These are phyloP conservation scores for Nigrospora oryzae DNA, from an alignment of 2,329 filamentous ascomycete genomes.

Conservation along the genomic window DNA sequence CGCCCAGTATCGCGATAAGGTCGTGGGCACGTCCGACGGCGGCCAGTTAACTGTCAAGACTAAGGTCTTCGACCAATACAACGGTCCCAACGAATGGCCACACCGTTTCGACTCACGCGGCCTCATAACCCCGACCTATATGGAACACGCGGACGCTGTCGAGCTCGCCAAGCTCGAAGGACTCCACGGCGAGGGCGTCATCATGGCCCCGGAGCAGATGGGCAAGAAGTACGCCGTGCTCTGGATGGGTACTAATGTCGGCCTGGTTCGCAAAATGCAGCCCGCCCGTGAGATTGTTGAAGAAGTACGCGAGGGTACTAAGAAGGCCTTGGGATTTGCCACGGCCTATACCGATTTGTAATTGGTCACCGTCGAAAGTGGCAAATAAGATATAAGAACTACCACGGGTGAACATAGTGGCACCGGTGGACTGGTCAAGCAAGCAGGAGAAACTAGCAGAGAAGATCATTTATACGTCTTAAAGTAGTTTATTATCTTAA, in stretches of 20 bases:
- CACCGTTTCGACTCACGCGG: neutral
- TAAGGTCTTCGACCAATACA: constrained; percentile 12
- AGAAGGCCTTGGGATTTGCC: neutral
- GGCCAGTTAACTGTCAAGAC: constrained; percentile 25
- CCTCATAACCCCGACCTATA: neutral
- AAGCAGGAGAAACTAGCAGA: too few relatives aligned
- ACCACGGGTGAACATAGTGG: too few relatives aligned
- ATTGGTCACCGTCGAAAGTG: too few relatives aligned
- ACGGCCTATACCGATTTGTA: too few relatives aligned
- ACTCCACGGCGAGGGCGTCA: neutral
- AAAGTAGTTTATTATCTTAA: too few relatives aligned
- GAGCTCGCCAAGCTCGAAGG: neutral
- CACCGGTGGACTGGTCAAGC: too few relatives aligned
- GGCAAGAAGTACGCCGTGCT: neutral
- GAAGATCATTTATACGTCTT: too few relatives aligned
- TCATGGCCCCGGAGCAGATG: neutral
- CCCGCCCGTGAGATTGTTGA: constrained; percentile 33
- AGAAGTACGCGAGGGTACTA: constrained; percentile 29
- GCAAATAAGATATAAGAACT: too few relatives aligned
- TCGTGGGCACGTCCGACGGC: constrained; percentile 4
- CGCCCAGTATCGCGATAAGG: neutral
- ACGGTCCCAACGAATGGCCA: constrained; percentile 11
- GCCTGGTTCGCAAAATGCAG: constrained; percentile 30
- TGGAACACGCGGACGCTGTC: neutral
- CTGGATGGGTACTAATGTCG: constrained; percentile 31